Conservation (phyloP, 106 monocot species). For the Dactylorhiza incarnata region DNA sequence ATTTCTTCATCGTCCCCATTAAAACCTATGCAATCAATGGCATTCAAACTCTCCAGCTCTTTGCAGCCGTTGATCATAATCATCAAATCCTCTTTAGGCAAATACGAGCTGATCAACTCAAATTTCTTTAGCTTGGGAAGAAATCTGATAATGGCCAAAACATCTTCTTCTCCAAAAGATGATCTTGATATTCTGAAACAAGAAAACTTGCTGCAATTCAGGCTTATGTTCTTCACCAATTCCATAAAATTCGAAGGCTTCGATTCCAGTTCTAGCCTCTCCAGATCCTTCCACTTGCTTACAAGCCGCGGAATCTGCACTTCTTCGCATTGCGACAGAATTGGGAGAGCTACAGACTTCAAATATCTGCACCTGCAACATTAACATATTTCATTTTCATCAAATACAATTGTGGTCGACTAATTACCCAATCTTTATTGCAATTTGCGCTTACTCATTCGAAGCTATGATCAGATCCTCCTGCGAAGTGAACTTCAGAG, state of each 20-base stretch:
- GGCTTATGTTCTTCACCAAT: neutral
- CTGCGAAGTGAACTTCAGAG: conserved; percentile 1
- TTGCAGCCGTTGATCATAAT: conserved; percentile 8
- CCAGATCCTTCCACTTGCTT: conserved; percentile 8
- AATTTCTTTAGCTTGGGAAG: conserved; percentile 18
- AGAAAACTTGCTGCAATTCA: neutral
- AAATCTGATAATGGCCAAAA: neutral
- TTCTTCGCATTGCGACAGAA: neutral
- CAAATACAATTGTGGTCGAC: neutral
- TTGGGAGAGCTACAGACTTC: neutral
- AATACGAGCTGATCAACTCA: conserved; percentile 6
- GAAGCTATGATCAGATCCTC: conserved; percentile 2
- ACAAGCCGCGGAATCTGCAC: conserved; percentile 1
- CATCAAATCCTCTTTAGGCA: conserved; percentile 10
- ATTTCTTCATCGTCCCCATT: conserved; percentile 13
- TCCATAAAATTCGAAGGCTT: neutral
- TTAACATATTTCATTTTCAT: neutral
- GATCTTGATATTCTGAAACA: neutral
- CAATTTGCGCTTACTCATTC: neutral
- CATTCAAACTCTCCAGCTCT: conserved; percentile 11
- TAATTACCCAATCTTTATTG: neutral
- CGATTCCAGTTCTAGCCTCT: neutral
- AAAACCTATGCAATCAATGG: conserved; percentile 14
- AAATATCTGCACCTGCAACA: conserved; percentile 1
- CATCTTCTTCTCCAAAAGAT: conserved; percentile 2